These are phyloP conservation scores for Umbilicaria muhlenbergii DNA, from an alignment of 495 filamentous ascomycete species.

Conservation along the genomic window DNA sequence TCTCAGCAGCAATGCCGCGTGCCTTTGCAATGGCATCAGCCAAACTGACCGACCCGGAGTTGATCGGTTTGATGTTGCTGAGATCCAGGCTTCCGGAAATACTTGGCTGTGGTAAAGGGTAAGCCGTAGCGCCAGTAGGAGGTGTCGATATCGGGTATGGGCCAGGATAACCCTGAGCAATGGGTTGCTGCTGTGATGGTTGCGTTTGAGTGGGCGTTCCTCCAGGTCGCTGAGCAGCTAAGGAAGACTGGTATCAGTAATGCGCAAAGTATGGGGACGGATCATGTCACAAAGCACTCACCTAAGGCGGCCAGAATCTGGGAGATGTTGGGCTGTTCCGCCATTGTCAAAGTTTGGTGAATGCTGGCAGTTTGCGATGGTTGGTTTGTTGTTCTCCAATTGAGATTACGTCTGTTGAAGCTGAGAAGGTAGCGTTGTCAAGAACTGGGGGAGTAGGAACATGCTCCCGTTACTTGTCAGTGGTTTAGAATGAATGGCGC, in stretches of 20 bases:
- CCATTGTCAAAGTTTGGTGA: constrained; percentile 18
- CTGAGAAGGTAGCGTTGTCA: no score
- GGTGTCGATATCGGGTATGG: constrained; percentile 20
- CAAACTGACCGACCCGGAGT: constrained; percentile 56
- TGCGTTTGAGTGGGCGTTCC: constrained; percentile 25
- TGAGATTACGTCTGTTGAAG: no score
- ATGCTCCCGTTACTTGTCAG: no score
- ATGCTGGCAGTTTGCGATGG: not conserved
- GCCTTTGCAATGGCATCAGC: constrained; percentile 60
- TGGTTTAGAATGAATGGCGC: no score
- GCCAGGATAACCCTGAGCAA: constrained; percentile 19
- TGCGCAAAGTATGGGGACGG: not conserved
- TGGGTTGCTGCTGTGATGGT: constrained; percentile 16
- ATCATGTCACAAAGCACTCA: constrained; percentile 13
- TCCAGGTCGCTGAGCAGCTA: constrained; percentile 29
- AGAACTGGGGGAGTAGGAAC: no score
- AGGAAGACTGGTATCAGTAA: constrained; percentile 1
- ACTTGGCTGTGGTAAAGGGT: constrained; percentile 48
- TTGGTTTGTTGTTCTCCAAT: not conserved
- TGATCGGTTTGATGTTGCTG: constrained; percentile 55
- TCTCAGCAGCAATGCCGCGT: constrained; percentile 53
- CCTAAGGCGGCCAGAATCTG: constrained; percentile 38
- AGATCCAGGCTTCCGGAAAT: constrained; percentile 57
- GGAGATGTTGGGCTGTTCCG: constrained; percentile 33
- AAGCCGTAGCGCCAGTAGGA: constrained; percentile 25